Evolutionary conservation across 768 basidiomycete species (phyloP).

Genomic region (Termitomyces sp.): DNA sequence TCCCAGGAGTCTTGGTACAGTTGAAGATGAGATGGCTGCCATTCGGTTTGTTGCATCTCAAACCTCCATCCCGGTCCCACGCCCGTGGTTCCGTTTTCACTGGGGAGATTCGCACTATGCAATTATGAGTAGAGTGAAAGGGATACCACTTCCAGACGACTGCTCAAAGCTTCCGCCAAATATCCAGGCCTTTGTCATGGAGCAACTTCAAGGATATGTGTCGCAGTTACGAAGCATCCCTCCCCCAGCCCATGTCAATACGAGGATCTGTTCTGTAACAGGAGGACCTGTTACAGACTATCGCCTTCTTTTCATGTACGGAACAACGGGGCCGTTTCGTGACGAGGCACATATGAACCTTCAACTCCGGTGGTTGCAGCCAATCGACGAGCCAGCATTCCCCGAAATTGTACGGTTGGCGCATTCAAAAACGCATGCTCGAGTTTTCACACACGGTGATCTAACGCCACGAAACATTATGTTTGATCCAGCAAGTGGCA

Average conservation of each 20-base stretch:
- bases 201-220: not conserved
- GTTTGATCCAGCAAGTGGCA: not conserved
- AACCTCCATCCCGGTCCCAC: slow-evolving; percentile 14
- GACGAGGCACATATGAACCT: not conserved
- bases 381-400: not conserved
- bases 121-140: not conserved
- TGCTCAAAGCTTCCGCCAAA: not conserved
- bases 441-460: not conserved
- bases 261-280: not conserved
- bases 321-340: not conserved
- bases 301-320: not conserved
- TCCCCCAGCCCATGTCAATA: not conserved
- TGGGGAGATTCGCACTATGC: not conserved
- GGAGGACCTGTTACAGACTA: not conserved
- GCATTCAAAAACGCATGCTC: not conserved
- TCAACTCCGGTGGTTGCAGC: not conserved
- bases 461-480: not conserved
- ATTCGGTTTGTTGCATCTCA: slow-evolving; percentile 13
- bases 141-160: not conserved
- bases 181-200: not conserved
- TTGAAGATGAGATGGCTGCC: slow-evolving; percentile 6
- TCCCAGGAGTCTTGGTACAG: not conserved
- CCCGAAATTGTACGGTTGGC: not conserved
- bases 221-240: not conserved
- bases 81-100: slow-evolving; percentile 7